Percentiles rank a stretch among this genome's conserved stretches.
These are phyloP conservation scores for Emergomyces orientalis DNA, from an alignment of 2,329 filamentous ascomycete genomes.

Conservation along the genomic window DNA sequence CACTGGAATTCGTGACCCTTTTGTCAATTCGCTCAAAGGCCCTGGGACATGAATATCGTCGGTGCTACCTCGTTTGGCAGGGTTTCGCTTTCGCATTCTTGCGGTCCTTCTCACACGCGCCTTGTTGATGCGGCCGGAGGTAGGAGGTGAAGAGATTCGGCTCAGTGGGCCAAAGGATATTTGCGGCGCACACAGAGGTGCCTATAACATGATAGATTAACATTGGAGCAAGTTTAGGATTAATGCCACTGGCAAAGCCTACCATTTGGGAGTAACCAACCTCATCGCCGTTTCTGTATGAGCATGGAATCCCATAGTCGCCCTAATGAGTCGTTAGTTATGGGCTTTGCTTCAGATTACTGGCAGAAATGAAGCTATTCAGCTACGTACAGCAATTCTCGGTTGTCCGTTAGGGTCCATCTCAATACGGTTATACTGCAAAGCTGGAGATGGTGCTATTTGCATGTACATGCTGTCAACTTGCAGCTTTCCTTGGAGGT, in stretches of 20 bases:
- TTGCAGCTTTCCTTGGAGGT: slow-evolving; percentile 6
- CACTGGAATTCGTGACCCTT: slow-evolving; percentile 45
- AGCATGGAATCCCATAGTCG: slow-evolving; percentile 4
- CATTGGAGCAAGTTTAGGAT: background rate
- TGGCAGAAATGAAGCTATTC: background rate
- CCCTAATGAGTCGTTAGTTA: slow-evolving; percentile 8
- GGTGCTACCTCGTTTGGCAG: slow-evolving; percentile 11
- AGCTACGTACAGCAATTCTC: slow-evolving; percentile 5
- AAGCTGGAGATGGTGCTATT: background rate
- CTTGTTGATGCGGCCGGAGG: slow-evolving; percentile 5
- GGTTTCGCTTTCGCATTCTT: slow-evolving; percentile 15
- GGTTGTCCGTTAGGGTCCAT: slow-evolving; percentile 1
- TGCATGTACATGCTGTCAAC: slow-evolving; percentile 9
- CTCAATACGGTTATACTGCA: slow-evolving; percentile 1
- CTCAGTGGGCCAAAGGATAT: background rate
- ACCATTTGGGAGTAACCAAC: slow-evolving; percentile 10
- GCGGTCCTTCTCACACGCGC: slow-evolving; percentile 16
- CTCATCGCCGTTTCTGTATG: slow-evolving; percentile 9
- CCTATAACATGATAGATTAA: background rate
- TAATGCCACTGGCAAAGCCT: background rate
- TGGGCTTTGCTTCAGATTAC: background rate
- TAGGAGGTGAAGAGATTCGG: background rate
- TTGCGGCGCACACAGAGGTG: background rate
- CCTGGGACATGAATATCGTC: slow-evolving; percentile 12
- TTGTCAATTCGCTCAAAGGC: slow-evolving; percentile 19